Conservation (phyloP, 2,329 filamentous ascomycete species). For the Hypomyces rosellus region DNA sequence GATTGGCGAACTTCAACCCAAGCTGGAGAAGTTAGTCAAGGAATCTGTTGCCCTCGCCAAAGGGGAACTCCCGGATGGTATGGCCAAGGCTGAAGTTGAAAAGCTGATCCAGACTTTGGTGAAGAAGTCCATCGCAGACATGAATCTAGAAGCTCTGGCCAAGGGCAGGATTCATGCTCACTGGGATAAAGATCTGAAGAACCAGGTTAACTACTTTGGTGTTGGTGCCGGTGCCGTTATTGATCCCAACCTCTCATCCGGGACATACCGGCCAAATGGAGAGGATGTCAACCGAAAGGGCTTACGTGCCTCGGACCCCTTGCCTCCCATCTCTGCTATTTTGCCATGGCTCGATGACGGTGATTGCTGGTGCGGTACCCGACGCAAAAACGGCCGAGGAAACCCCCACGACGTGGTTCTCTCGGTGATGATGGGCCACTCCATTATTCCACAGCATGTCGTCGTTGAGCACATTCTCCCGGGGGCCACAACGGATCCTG, state of each 20-base stretch:
- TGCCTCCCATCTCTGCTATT: conserved; percentile 51
- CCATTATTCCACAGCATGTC: conserved; percentile 60
- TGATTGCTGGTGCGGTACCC: conserved; percentile 78
- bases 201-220: conserved; percentile 69
- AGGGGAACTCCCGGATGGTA: conserved; percentile 20
- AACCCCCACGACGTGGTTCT: conserved; percentile 55
- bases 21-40: conserved; percentile 27
- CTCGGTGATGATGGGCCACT: conserved; percentile 52
- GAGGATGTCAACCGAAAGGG: conserved; percentile 18
- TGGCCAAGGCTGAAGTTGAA: conserved; percentile 36
- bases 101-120: conserved; percentile 36
- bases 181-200: conserved; percentile 38
- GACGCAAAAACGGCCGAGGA: conserved; percentile 32
- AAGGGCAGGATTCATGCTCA: conserved; percentile 40
- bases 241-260: conserved; percentile 54
- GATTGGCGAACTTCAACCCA: conserved; percentile 31
- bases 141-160: conserved; percentile 42
- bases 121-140: conserved; percentile 36
- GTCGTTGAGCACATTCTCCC: conserved; percentile 66
- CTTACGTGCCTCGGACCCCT: conserved; percentile 13
- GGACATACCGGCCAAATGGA: conserved; percentile 38
- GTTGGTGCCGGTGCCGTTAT: conserved; percentile 59
- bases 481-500: conserved; percentile 54
- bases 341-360: conserved; percentile 67
- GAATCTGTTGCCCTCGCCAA: conserved; percentile 24